Evolutionary conservation across 1,139 yeast genomes (phyloP).

Genomic region (Arxiozyma telluris): DNA sequence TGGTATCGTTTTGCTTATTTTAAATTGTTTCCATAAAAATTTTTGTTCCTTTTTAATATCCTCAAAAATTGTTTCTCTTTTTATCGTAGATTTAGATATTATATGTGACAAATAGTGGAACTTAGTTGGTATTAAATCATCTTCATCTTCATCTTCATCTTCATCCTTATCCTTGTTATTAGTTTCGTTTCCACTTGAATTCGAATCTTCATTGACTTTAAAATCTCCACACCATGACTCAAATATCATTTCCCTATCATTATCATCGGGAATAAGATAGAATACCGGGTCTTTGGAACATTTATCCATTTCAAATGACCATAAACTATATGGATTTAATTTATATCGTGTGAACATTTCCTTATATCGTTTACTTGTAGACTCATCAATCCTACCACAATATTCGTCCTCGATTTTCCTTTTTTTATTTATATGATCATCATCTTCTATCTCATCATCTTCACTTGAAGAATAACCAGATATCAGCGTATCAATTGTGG

Average conservation of each 20-base stretch:
- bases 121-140: constrained; percentile 21
- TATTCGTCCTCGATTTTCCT: neutral
- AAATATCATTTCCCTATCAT: constrained; percentile 18
- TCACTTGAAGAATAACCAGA: constrained; percentile 7
- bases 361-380: constrained; percentile 6
- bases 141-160: constrained; percentile 12
- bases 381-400: neutral
- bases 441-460: constrained; percentile 4
- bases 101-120: constrained; percentile 29
- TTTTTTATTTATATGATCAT: neutral
- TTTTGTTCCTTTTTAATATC: constrained; percentile 23
- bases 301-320: constrained; percentile 21
- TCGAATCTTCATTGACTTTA: constrained; percentile 1
- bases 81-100: constrained; percentile 19
- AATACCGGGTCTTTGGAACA: constrained; percentile 19
- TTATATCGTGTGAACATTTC: constrained; percentile 15
- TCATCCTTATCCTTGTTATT: constrained; percentile 2
- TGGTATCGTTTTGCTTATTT: constrained; percentile 16
- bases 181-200: too few species aligned
- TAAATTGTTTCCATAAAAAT: constrained; percentile 18
- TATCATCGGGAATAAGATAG: constrained; percentile 15
- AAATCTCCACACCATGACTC: constrained; percentile 23
- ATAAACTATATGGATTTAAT: constrained; percentile 23
- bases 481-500: constrained; percentile 2
- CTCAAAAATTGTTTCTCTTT: constrained; percentile 16